Base-by-base conservation (phyloP, 148 eudicot species). In the Vaccinium myrtillus region DNA sequence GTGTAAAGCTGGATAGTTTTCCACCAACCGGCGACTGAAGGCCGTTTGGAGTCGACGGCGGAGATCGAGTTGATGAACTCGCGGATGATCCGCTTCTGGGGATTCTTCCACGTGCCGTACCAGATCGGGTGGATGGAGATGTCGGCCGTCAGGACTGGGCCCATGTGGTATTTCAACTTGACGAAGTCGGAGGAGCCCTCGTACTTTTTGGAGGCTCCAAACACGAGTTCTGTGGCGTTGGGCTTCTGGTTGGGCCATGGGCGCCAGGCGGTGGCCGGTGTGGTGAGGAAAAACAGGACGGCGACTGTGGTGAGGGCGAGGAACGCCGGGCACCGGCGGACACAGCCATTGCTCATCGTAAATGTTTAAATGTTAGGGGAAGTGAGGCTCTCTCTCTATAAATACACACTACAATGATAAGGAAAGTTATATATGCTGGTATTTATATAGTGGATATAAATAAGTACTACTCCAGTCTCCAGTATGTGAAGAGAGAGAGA, bases 21-120 rank as follows among this genome's bases (percentile, higher is more conserved):
- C 99, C 99, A 96, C 99, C 99, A 96, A 1, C 91, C 92, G 74
- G 95, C 36, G 4, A 96, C 93, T 0, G 97, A 91, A 5, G 99
- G 98, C 8, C 61, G 86, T 75, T 82, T 88, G 32, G 93, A 77
- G 12, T 84, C 89, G 32, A 73, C 86, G 83, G 88, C 90, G 53
- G 99, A 96, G 85, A 96, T 86, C 1, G 99, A 96, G 85, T 67
- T 83, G 67, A 96, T 86, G 81, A 96, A 96, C 15, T 93, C 98
- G 0, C 99, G 92, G 87, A 96, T 93, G 13, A 96, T 94, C 27
- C 86, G 84, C 74, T 96, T 94, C 84, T 96, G 98, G 27, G 92
- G 2, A 0, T 80, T 84, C 12, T 76, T 71, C 98, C 99, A 96
- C 55, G 55, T 84, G 49, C 98, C 99, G 88, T 96, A 96, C 99